Percentiles rank a stretch among this genome's conserved stretches.
Evolutionary conservation across 345 rosid species (phyloP).

Genomic region (Eutrema yunnanense): DNA sequence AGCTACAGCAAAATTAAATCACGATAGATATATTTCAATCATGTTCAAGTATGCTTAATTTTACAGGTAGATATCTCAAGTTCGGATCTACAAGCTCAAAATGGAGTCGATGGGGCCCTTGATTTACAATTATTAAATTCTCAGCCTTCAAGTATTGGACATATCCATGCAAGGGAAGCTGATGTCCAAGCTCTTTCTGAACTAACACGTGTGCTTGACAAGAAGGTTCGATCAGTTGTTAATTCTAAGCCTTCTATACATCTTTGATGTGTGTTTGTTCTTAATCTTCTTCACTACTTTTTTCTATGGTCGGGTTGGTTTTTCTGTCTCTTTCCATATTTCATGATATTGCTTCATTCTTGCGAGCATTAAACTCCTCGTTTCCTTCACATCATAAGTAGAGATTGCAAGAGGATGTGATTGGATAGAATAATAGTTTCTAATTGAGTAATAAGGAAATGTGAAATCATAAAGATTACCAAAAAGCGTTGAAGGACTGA

Average conservation of each 20-base stretch:
- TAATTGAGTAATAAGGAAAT: neutral
- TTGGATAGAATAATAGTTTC: neutral
- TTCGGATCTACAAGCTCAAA: slow-evolving; percentile 34
- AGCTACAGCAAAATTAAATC: neutral
- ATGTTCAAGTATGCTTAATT: slow-evolving; percentile 20
- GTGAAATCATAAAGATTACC: neutral
- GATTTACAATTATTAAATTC: slow-evolving; percentile 28
- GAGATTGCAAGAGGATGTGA: neutral
- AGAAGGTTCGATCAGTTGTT: slow-evolving; percentile 41
- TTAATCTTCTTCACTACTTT: neutral
- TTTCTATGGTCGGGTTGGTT: neutral
- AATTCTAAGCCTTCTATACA: neutral
- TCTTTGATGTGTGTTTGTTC: neutral
- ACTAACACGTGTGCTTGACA: slow-evolving; percentile 45
- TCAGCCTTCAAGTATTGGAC: slow-evolving; percentile 41
- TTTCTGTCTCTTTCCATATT: slow-evolving; percentile 2
- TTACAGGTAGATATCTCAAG: slow-evolving; percentile 42
- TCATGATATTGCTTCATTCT: neutral
- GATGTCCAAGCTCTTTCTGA: slow-evolving; percentile 56
- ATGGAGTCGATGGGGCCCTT: slow-evolving; percentile 35
- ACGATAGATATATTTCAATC: neutral
- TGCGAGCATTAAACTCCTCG: neutral
- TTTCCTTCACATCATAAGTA: neutral
- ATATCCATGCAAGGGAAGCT: slow-evolving; percentile 51
- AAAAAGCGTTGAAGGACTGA: neutral